phyloP scores from a whole-genome alignment of 768 basidiomycete species.

The Chalciporus sphaerocephalus region DNA sequence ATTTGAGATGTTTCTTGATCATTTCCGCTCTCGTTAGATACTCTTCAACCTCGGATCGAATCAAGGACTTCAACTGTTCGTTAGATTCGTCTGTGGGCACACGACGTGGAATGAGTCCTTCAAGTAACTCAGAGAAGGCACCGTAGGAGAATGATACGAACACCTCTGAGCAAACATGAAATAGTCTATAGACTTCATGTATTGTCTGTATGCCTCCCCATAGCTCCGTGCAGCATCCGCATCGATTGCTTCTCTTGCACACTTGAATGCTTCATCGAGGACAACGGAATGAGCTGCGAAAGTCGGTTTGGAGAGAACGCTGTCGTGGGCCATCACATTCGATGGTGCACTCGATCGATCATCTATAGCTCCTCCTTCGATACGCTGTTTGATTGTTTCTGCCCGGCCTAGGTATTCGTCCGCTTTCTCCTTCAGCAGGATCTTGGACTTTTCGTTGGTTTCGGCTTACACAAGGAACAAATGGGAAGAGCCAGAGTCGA shows the following conservation, averaged over 20 bases:
- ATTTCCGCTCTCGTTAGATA: constrained; percentile 88
- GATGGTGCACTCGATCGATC: neutral
- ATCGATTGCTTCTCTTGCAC: constrained; percentile 85
- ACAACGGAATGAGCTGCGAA: constrained; percentile 9
- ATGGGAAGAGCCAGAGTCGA: neutral
- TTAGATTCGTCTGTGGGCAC: constrained; percentile 65
- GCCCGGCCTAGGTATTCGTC: constrained; percentile 20
- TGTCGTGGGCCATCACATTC: neutral
- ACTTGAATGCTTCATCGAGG: constrained; percentile 63
- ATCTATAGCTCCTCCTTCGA: neutral
- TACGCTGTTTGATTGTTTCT: constrained; percentile 8
- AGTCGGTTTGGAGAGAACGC: neutral
- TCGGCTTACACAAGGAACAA: constrained; percentile 5
- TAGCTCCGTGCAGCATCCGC: constrained; percentile 89
- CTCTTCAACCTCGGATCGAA: constrained; percentile 79
- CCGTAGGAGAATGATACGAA: constrained; percentile 28
- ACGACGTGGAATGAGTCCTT: constrained; percentile 2
- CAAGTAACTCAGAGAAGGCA: neutral
- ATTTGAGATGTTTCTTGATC: constrained; percentile 71
- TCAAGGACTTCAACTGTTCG: constrained; percentile 79
- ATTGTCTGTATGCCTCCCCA: constrained; percentile 87
- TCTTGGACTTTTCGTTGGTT: constrained; percentile 17
- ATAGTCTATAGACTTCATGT: constrained; percentile 91
- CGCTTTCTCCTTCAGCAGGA: constrained; percentile 13
- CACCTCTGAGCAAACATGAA: constrained; percentile 96